A percentile compares a stretch with the other conserved stretches of the same genome.
These are phyloP conservation scores for Dendrocalamus latiflorus DNA, from an alignment of 202 grass and related monocot genomes.

Conservation along the genomic window DNA sequence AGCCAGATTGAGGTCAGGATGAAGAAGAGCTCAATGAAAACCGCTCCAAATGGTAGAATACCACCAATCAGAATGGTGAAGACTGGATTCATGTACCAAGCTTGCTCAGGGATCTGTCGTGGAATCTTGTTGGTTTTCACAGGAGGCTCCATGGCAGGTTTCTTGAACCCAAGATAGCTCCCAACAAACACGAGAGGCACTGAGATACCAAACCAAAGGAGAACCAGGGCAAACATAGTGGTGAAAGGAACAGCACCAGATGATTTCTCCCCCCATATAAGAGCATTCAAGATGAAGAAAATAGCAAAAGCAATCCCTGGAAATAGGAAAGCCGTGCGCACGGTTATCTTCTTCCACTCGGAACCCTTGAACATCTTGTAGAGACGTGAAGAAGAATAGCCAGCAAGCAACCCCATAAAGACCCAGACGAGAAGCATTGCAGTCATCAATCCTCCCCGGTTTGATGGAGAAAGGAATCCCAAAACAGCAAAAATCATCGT, in stretches of 20 bases:
- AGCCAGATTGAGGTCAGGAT: slow-evolving; percentile 75
- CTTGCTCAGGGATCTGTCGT: slow-evolving; percentile 64
- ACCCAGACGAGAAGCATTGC: slow-evolving; percentile 77
- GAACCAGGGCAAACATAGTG: slow-evolving; percentile 72
- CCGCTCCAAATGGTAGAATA: slow-evolving; percentile 66
- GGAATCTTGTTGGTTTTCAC: slow-evolving; percentile 77
- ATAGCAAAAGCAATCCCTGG: slow-evolving; percentile 58
- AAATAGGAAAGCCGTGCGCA: slow-evolving; percentile 55
- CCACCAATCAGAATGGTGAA: slow-evolving; percentile 67
- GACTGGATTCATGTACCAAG: slow-evolving; percentile 76
- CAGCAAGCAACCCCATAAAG: slow-evolving; percentile 74
- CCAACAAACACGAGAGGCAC: slow-evolving; percentile 69
- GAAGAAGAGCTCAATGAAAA: slow-evolving; percentile 80
- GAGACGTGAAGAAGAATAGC: slow-evolving; percentile 61
- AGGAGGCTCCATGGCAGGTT: slow-evolving; percentile 59
- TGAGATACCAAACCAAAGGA: slow-evolving; percentile 77
- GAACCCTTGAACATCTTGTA: slow-evolving; percentile 85
- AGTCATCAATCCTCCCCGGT: slow-evolving; percentile 69
- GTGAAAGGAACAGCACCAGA: slow-evolving; percentile 75
- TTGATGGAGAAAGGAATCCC: slow-evolving; percentile 71
- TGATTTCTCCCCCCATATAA: slow-evolving; percentile 77
- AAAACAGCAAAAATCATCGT: slow-evolving; percentile 69
- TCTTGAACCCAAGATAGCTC: slow-evolving; percentile 73
- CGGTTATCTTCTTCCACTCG: slow-evolving; percentile 71
- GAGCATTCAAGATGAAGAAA: slow-evolving; percentile 71